Base-by-base conservation (phyloP, 176 grass and related monocot genomes). In the Oryza brachyantha region DNA sequence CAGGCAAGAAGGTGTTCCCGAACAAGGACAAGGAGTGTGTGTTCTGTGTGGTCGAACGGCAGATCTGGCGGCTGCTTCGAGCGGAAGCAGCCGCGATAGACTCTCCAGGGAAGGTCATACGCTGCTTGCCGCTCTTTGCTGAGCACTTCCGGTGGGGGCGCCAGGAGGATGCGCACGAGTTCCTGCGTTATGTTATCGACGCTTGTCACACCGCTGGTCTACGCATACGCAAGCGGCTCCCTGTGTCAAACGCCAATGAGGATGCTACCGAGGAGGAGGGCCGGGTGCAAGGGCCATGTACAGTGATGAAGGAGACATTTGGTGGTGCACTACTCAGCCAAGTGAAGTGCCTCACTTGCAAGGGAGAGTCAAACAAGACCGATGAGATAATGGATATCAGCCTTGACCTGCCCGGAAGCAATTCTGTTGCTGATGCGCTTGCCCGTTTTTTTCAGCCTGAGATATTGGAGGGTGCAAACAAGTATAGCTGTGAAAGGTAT, bases 341-440 rank as follows among this genome's bases (percentile, higher is more conserved):
- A 70, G 96, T 99, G 72, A 99, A 99, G 68, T 99, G 96, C 82
- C 84, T 96, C 7, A 22, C 85, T 36, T 99, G 96, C 92, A 99
- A 96, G 58, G 90, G 88, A 78, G 92, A 95, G 68, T 99, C 96
- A 0, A 96, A 99, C 78, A 99, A 99, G 79, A 93, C 81, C 7
- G 96, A 99, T 43, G 92, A 96, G 72, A 99, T 96, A 79, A 99
- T 99, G 96, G 96, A 99, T 68, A 70, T 99, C 83, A 93, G 86
- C 88, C 92, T 99, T 0, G 96, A 99, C 77, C 68, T 99, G 13
- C 90, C 41, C 13, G 88, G 93, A 68, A 88, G 81, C 71, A 95
- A 34, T 76, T 93, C 96, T 35, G 80, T 95, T 68, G 90, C 81
- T 29, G 96, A 99, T 69, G 96, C 96, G 46, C 81, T 99, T 60